These are phyloP conservation scores for Fusarium devonianum DNA, from an alignment of 2,329 filamentous ascomycete genomes.

Conservation along the genomic window DNA sequence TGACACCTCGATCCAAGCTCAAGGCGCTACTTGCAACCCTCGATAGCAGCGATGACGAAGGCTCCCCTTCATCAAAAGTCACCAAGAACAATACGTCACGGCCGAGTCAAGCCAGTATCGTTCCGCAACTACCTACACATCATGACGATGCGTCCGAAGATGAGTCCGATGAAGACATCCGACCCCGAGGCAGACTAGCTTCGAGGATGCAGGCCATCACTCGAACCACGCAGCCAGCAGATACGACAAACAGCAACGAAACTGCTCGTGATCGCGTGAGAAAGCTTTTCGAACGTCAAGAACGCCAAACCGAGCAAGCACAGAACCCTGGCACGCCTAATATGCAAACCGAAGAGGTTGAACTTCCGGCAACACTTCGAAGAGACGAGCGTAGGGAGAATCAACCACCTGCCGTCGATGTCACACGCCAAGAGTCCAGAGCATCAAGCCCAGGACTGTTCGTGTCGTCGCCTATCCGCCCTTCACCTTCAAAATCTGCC, in stretches of 20 bases:
- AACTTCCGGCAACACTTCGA: constrained; percentile 51
- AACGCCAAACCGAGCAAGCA: constrained; percentile 38
- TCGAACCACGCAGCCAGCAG: constrained; percentile 23
- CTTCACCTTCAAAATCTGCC: constrained; percentile 42
- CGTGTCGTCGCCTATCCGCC: constrained; percentile 58
- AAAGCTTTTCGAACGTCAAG: constrained; percentile 50
- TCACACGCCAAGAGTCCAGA: constrained; percentile 33
- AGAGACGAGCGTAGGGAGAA: constrained; percentile 49
- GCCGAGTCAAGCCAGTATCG: constrained; percentile 11
- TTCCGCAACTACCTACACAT: constrained; percentile 32
- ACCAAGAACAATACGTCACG: constrained; percentile 18
- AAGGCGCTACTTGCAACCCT: constrained; percentile 60
- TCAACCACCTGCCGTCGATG: constrained; percentile 44
- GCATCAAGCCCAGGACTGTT: constrained; percentile 59
- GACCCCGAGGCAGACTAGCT: constrained; percentile 69
- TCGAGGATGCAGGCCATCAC: constrained; percentile 63
- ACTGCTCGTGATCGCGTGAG: constrained; percentile 53
- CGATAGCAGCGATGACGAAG: constrained; percentile 59
- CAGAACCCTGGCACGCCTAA: constrained; percentile 42
- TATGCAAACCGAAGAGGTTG: constrained; percentile 51
- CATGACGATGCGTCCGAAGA: constrained; percentile 60
- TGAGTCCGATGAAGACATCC: constrained; percentile 48
- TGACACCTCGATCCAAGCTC: constrained; percentile 63
- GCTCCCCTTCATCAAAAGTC: constrained; percentile 20
- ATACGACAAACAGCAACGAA: constrained; percentile 33